Percentiles rank a stretch among this genome's conserved stretches.
These are phyloP conservation scores for Candida gorgasii DNA, from an alignment of 805 yeast genomes.

Conservation along the genomic window DNA sequence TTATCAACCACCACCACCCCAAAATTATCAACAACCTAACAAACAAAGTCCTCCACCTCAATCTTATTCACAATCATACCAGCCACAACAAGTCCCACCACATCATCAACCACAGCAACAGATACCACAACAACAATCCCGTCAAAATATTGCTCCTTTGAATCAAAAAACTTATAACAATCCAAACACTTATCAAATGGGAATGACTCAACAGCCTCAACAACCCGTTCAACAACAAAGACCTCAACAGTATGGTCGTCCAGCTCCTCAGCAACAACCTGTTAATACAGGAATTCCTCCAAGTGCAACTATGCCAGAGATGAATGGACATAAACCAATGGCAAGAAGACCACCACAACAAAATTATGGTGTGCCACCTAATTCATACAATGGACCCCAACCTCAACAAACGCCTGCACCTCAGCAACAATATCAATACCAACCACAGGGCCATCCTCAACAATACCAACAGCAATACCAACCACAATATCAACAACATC, in stretches of 20 bases:
- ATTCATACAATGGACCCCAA: slow-evolving; percentile 8
- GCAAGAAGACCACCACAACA: slow-evolving; percentile 14
- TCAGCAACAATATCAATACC: slow-evolving; percentile 16
- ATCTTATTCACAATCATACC: slow-evolving; percentile 5
- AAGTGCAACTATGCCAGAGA: slow-evolving; percentile 2
- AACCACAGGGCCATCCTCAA: slow-evolving; percentile 7
- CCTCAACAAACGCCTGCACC: slow-evolving; percentile 13
- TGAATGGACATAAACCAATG: slow-evolving; percentile 10
- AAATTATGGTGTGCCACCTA: slow-evolving; percentile 10
- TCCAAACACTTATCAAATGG: slow-evolving; percentile 12
- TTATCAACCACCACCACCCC: slow-evolving; percentile 15
- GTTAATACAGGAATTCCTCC: slow-evolving; percentile 2
- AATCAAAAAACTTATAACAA: slow-evolving; percentile 10
- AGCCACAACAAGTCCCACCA: slow-evolving; percentile 12
- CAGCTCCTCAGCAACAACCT: slow-evolving; percentile 14
- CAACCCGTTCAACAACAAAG: not conserved
- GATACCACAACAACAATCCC: slow-evolving; percentile 16
- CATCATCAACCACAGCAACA: slow-evolving; percentile 21
- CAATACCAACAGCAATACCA: slow-evolving; percentile 1
- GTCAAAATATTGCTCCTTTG: slow-evolving; percentile 16
- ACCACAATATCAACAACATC: not conserved
- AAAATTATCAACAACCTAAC: slow-evolving; percentile 15
- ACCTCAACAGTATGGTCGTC: slow-evolving; percentile 15
- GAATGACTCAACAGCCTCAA: slow-evolving; percentile 1
- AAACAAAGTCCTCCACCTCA: slow-evolving; percentile 2